phyloP scores from a whole-genome alignment of 2,329 filamentous ascomycete genomes.

The Hymenoscyphus repandus region DNA sequence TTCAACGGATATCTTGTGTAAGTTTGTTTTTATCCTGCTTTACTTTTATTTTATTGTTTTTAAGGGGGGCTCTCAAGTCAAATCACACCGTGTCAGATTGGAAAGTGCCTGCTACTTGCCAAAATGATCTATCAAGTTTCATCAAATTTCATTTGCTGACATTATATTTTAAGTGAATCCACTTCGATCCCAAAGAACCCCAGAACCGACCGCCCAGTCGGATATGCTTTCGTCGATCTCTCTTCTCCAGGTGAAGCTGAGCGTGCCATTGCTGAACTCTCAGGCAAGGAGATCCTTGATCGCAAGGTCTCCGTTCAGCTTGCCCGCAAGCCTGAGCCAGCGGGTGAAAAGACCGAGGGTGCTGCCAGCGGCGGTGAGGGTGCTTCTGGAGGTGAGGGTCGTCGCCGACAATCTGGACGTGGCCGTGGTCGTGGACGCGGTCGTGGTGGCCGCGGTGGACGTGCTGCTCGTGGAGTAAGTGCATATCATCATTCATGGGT shows the following conservation, averaged over 20 bases:
- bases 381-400: slow-evolving; percentile 57
- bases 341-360: slow-evolving; percentile 70
- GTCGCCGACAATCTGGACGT: slow-evolving; percentile 58
- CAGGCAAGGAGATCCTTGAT: slow-evolving; percentile 95
- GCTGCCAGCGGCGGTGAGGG: slow-evolving; percentile 68
- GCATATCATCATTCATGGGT: slow-evolving; percentile 17
- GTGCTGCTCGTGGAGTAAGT: slow-evolving; percentile 61
- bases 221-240: slow-evolving; percentile 98
- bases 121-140: not conserved
- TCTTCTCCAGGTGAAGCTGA: slow-evolving; percentile 92
- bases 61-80: not conserved
- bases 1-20: slow-evolving; percentile 99
- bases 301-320: slow-evolving; percentile 99
- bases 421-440: slow-evolving; percentile 62
- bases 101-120: not conserved
- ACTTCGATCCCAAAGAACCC: slow-evolving; percentile 99
- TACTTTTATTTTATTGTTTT: no score
- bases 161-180: slow-evolving; percentile 65
- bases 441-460: slow-evolving; percentile 61
- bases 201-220: slow-evolving; percentile 95
- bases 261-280: slow-evolving; percentile 90
- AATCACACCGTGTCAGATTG: not conserved
- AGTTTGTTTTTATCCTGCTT: slow-evolving; percentile 39
- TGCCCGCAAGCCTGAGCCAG: slow-evolving; percentile 90
- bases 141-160: slow-evolving; percentile 31